phyloP scores from a whole-genome alignment of 1,284 basidiomycete species.

The Puccinia coronata region DNA sequence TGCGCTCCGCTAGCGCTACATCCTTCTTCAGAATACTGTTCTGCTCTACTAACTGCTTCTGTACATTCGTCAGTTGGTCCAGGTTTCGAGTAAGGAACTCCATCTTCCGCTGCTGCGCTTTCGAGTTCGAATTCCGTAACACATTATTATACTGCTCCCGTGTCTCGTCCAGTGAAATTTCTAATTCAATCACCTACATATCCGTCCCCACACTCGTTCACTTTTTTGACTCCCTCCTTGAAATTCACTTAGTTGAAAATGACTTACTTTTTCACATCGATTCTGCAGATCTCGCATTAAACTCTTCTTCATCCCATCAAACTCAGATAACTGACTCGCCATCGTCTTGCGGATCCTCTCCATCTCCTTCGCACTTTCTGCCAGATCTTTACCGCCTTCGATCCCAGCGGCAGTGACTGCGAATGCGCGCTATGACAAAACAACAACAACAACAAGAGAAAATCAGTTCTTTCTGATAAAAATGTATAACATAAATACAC shows the following conservation, averaged over 20 bases:
- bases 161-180: constrained; percentile 97
- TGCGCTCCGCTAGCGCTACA: constrained; percentile 92
- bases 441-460: constrained; percentile 9
- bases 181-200: constrained; percentile 89
- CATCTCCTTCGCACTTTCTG: constrained; percentile 93
- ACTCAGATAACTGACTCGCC: constrained; percentile 94
- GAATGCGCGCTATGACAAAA: constrained; percentile 76
- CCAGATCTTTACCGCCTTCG: constrained; percentile 92
- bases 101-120: constrained; percentile 99
- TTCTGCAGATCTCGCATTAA: constrained; percentile 98
- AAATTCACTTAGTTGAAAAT: background rate
- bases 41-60: constrained; percentile 99
- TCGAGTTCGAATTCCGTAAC: constrained; percentile 93
- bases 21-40: constrained; percentile 98
- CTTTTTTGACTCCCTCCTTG: no score
- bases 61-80: constrained; percentile 90
- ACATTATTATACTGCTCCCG: constrained; percentile 99
- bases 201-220: no score
- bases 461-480: no score
- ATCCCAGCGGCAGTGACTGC: constrained; percentile 94
- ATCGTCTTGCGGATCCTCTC: constrained; percentile 95
- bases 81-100: constrained; percentile 96
- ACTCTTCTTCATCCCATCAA: constrained; percentile 97
- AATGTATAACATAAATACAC: background rate
- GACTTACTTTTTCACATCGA: constrained; percentile 90